Base-by-base conservation (phyloP, 768 basidiomycete genomes). In the Roridomyces roridus region DNA sequence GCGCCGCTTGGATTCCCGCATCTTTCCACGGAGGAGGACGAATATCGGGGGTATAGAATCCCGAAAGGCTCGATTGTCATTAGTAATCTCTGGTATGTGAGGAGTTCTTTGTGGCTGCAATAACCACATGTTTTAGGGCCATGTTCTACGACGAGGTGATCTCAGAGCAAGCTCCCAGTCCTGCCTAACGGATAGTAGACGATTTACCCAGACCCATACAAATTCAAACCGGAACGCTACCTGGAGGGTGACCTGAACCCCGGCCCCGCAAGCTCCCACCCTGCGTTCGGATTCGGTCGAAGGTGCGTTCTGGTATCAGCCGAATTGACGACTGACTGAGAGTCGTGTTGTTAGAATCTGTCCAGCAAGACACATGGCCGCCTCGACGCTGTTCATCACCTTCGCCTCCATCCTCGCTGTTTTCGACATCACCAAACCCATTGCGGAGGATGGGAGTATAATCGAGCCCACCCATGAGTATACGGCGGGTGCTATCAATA, bases 221-320 rank as follows among this genome's bases (percentile, higher is more conserved):
- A 25, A 17, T 73, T 74, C 52, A 65, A 63, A 28, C 72, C 72
- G 4, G 72, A 74, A 21, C 70, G 69, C 31, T 72, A 64, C 31
- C 36, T 50, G 21, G 37, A 60, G 14, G 59, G 59, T 1, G 42
- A 60, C 31, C 42, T 51, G 26, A 55, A 60, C 41, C 47, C 42
- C 1, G 35, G 20, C 20, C 29, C 50, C 12, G 24, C 31, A 3
- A 37, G 37, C 20, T 53, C 59, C 2, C 47, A 55, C 12, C 34
- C 29, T 9, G 59, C 43, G 12, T 60, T 60, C 36, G 53, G 59
- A 3, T 60, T 60, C 48, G 59, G 59, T 26, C 11, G 59, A 25
- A 26, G 59, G 42, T 51, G 20, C 74, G 59, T 39, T 10, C 35
- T 24, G 39, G 31, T 5, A 11, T 18, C 14, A 15, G 18, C 20